Evolutionary conservation across 1,284 basidiomycete species (phyloP).

Genomic region (Irpex rosettiformis): DNA sequence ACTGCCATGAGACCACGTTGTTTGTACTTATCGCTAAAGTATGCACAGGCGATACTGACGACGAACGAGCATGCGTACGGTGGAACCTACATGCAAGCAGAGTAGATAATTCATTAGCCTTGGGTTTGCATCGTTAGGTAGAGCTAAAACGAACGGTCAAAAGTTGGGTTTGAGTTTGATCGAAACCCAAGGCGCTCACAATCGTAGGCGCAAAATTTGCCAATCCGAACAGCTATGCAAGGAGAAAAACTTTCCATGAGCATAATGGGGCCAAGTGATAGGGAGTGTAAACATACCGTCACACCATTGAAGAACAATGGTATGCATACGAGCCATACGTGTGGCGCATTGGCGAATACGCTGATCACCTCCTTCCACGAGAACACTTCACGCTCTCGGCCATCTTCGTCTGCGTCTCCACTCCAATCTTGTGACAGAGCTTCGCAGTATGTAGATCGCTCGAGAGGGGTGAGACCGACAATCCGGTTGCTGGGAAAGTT

Average conservation of each 20-base stretch:
- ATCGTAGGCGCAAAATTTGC: neutral
- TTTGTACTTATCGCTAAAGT: neutral
- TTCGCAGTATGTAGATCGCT: neutral
- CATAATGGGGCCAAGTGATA: neutral
- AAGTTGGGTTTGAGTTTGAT: neutral
- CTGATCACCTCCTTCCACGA: neutral
- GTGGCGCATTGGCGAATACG: neutral
- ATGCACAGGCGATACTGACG: neutral
- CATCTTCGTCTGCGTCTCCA: neutral
- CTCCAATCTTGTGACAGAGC: neutral
- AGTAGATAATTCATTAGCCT: neutral
- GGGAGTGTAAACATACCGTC: neutral
- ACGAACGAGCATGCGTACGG: slow-evolving; percentile 1
- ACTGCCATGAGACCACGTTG: neutral
- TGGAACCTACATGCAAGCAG: neutral
- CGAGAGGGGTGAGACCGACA: neutral
- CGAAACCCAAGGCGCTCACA: neutral
- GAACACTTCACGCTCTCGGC: neutral
- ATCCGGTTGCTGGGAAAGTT: neutral
- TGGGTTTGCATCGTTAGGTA: neutral
- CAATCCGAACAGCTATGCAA: neutral
- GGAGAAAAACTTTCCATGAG: neutral
- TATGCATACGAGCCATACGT: neutral
- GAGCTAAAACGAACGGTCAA: neutral
- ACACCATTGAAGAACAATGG: neutral